Evolutionary conservation across 2,329 filamentous ascomycete genomes (phyloP).

Genomic region (Akanthomyces dipterigenus): DNA sequence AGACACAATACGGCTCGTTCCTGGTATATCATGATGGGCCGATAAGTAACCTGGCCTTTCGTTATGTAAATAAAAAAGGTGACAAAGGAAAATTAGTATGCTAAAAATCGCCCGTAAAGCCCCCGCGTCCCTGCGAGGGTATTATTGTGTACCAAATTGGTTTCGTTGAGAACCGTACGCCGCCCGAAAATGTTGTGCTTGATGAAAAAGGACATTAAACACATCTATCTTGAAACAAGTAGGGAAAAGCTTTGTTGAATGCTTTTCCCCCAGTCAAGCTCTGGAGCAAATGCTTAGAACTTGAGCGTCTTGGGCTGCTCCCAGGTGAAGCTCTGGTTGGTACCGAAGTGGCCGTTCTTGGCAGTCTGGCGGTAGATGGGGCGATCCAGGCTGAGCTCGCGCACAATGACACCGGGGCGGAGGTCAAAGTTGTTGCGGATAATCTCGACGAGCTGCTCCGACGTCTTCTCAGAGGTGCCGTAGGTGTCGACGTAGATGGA

Average conservation of each 20-base stretch:
- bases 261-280: conserved; percentile 24
- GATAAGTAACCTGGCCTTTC: neutral
- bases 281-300: conserved; percentile 54
- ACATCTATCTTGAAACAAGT: conserved; percentile 28
- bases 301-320: conserved; percentile 95
- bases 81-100: conserved; percentile 23
- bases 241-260: conserved; percentile 35
- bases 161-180: conserved; percentile 44
- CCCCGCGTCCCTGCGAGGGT: conserved; percentile 26
- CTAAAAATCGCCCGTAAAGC: conserved; percentile 22
- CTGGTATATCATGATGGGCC: conserved; percentile 26
- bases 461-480: conserved; percentile 83
- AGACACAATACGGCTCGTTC: conserved; percentile 33
- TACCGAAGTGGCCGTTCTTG: conserved; percentile 98
- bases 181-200: conserved; percentile 26
- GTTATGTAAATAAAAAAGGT: conserved; percentile 21
- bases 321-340: conserved; percentile 96
- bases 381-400: conserved; percentile 88
- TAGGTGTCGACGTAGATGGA: conserved; percentile 98
- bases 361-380: conserved; percentile 98
- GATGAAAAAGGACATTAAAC: conserved; percentile 31
- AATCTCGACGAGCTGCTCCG: conserved; percentile 90
- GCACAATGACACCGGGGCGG: conserved; percentile 95
- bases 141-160: conserved; percentile 23
- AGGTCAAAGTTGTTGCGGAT: conserved; percentile 96